Evolutionary conservation across 2,329 filamentous ascomycete genomes (phyloP).

Genomic region (Ophiostoma ulmi): DNA sequence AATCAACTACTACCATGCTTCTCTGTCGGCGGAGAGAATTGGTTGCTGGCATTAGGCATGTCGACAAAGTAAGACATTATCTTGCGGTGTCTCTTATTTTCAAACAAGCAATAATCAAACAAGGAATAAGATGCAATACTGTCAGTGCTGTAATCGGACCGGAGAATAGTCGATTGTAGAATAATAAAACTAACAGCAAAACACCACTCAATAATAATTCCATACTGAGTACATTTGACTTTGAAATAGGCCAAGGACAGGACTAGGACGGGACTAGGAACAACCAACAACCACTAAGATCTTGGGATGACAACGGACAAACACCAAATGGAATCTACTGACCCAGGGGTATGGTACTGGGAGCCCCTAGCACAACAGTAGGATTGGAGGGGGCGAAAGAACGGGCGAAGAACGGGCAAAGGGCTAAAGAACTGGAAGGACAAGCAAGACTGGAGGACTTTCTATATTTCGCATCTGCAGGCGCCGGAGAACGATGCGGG

Average conservation of each 20-base stretch:
- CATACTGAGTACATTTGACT: too few relatives aligned
- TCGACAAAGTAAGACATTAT: neutral
- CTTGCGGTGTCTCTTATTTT: slow-evolving; percentile 1
- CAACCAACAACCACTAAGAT: slow-evolving; percentile 10
- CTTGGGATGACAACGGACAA: slow-evolving; percentile 1
- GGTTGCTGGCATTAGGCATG: neutral
- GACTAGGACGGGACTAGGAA: slow-evolving; percentile 7
- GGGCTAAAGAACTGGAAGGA: neutral
- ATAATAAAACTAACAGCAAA: neutral
- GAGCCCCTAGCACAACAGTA: slow-evolving; percentile 7
- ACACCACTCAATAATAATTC: neutral
- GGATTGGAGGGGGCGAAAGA: slow-evolving; percentile 6
- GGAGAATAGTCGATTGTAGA: slow-evolving; percentile 1
- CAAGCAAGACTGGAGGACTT: neutral
- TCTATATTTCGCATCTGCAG: slow-evolving; percentile 6
- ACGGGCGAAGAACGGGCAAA: neutral
- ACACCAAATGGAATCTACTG: slow-evolving; percentile 11
- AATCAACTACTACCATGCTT: neutral
- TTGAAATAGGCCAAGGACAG: neutral
- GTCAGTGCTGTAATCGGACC: neutral
- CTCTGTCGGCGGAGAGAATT: neutral
- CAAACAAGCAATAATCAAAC: neutral
- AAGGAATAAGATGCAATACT: neutral
- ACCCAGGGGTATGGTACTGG: slow-evolving; percentile 12
- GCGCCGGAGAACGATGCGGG: neutral